phyloP scores from a whole-genome alignment of 768 basidiomycete species.

The Fomitopsis pulvina region DNA sequence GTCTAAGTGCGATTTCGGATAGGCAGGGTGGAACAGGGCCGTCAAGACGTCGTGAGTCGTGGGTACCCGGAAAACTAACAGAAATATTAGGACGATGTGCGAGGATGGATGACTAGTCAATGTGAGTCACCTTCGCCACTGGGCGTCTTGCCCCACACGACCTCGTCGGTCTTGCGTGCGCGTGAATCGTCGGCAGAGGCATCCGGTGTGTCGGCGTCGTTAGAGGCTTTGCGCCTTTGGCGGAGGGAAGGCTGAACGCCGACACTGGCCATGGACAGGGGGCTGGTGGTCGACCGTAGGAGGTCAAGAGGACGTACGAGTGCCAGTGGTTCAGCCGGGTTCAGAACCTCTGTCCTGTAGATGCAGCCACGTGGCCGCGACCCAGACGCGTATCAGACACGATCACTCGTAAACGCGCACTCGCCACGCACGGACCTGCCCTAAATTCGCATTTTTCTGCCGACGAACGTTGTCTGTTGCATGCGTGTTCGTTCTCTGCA shows the following conservation, averaged over 20 bases:
- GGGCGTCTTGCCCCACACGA: conserved; percentile 88
- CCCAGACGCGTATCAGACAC: too few species aligned
- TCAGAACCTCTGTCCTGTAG: neutral
- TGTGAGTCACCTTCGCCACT: conserved; percentile 49
- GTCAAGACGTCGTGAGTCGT: conserved; percentile 90
- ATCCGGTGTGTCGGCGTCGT: conserved; percentile 1
- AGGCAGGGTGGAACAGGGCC: conserved; percentile 72
- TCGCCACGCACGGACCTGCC: neutral
- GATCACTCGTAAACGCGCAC: too few species aligned
- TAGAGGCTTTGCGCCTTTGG: conserved; percentile 11
- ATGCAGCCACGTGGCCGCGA: conserved; percentile 9
- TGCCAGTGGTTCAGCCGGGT: neutral
- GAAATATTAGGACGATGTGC: neutral
- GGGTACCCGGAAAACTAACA: conserved; percentile 83
- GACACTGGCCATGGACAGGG: conserved; percentile 10
- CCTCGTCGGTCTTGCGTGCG: conserved; percentile 35
- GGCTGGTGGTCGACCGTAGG: conserved; percentile 5
- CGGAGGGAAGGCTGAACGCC: conserved; percentile 13
- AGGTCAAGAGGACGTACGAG: conserved; percentile 1
- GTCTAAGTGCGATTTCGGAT: conserved; percentile 87
- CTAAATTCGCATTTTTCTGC: neutral
- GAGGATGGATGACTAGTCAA: conserved; percentile 1
- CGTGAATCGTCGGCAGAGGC: neutral
- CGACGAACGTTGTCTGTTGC: neutral
- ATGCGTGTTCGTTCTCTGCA: too few species aligned